A percentile compares a stretch with the other conserved stretches of the same genome.
These are phyloP conservation scores for Pythium oligandrum DNA, from an alignment of 352 stramenopile species.

Conservation along the genomic window DNA sequence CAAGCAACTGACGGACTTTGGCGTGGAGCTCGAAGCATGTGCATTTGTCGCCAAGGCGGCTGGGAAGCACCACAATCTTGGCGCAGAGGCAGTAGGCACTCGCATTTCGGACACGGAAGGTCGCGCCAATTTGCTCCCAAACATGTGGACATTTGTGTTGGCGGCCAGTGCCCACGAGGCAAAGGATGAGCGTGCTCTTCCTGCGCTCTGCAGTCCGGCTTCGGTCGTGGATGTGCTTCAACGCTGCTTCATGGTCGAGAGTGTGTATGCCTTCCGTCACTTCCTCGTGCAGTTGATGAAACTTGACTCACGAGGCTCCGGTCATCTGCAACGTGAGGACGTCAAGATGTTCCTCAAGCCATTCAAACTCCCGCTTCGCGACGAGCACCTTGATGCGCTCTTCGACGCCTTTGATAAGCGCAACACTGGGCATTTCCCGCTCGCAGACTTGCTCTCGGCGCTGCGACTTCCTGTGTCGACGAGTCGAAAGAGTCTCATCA, in stretches of 20 bases:
- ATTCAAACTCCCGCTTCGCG: slow-evolving; percentile 46
- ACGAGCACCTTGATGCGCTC: slow-evolving; percentile 72
- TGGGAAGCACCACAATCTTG: slow-evolving; percentile 71
- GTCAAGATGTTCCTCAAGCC: slow-evolving; percentile 56
- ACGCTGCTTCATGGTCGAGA: slow-evolving; percentile 44
- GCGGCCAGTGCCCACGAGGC: slow-evolving; percentile 31
- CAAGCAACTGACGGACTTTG: slow-evolving; percentile 77
- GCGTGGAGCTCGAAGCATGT: slow-evolving; percentile 73
- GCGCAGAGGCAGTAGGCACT: slow-evolving; percentile 42
- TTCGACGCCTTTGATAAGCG: slow-evolving; percentile 69
- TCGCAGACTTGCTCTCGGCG: slow-evolving; percentile 34
- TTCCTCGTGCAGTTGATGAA: slow-evolving; percentile 39
- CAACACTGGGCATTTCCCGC: slow-evolving; percentile 53
- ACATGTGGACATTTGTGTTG: slow-evolving; percentile 69
- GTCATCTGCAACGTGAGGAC: slow-evolving; percentile 60
- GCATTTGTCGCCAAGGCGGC: slow-evolving; percentile 32
- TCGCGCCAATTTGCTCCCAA: slow-evolving; percentile 31
- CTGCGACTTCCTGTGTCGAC: slow-evolving; percentile 34
- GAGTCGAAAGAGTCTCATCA: slow-evolving; percentile 31
- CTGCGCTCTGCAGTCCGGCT: slow-evolving; percentile 30
- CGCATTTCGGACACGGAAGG: slow-evolving; percentile 72
- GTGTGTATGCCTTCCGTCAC: slow-evolving; percentile 55
- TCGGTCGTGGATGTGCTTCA: slow-evolving; percentile 49
- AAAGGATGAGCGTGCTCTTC: slow-evolving; percentile 37
- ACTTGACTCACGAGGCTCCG: slow-evolving; percentile 39